Base-by-base conservation (phyloP, 768 basidiomycete genomes). In the Ramaria rubella region DNA sequence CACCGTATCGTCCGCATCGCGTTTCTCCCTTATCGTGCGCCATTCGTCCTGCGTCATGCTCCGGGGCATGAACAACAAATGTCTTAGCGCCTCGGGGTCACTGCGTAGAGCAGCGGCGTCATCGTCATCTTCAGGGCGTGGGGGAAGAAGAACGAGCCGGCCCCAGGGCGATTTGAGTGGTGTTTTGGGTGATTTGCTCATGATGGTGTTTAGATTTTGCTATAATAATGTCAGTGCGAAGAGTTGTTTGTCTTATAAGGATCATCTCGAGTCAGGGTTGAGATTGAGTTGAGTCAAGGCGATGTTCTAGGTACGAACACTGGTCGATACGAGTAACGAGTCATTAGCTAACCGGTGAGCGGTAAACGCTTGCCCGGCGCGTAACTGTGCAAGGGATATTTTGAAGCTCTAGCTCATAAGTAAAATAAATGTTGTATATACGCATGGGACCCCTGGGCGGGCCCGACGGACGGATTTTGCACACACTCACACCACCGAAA, bases 21-120 rank as follows among this genome's bases (percentile, higher is more conserved):
- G 68, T 27, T 38, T 59, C 52, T 76, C 71, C 36, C 77, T 63
- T 17, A 66, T 67, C 42, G 51, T 60, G 9, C 70, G 66, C 30
- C 68, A 67, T 21, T 77, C 74, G 4, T 75, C 74, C 14, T 62
- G 49, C 1, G 74, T 66, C 50, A 71, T 61, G 7, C 65, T 60
- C 51, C 67, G 66, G 0, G 77, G 77, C 31, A 77, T 60, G 60
- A 73, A 72, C 21, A 67, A 69, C 5, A 77, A 63, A 61, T 73
- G 74, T 52, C 66, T 68, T 3, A 72, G 66, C 3, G 71, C 69
- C 33, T 64, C 63, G 6, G 78, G 73, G 63, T 77, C 70, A 11
- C 67, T 64, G 4, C 77, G 73, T 31, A 75, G 67, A 19, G 62
- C 40, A 14, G 72, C 68, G 11, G 72, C 63, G 2, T 56, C 61